These are phyloP conservation scores for Spongispora temasekensis DNA, from an alignment of 1,284 basidiomycete species.

Conservation along the genomic window DNA sequence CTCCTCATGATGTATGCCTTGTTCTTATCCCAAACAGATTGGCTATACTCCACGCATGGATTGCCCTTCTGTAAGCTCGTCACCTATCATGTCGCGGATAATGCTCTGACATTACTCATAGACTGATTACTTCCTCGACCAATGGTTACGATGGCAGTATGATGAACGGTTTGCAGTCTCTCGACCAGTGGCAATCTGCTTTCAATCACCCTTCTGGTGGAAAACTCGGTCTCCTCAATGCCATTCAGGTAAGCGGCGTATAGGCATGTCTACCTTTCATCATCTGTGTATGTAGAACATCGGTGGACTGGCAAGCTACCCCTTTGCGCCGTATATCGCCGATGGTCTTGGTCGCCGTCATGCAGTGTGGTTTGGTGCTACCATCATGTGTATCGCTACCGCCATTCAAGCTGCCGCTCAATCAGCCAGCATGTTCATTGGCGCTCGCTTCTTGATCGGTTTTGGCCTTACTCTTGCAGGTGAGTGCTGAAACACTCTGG, in stretches of 20 bases:
- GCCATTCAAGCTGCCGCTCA: slow-evolving; percentile 70
- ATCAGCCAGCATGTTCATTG: slow-evolving; percentile 80
- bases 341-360: slow-evolving; percentile 66
- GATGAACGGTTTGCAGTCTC: slow-evolving; percentile 76
- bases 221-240: slow-evolving; percentile 71
- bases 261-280: background rate
- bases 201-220: slow-evolving; percentile 53
- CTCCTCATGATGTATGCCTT: background rate
- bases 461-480: slow-evolving; percentile 76
- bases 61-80: slow-evolving; percentile 57
- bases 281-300: slow-evolving; percentile 50
- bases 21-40: slow-evolving; percentile 42
- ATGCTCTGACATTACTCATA: slow-evolving; percentile 22
- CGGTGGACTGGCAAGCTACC: slow-evolving; percentile 63
- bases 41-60: slow-evolving; percentile 66
- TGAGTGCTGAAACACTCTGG: slow-evolving; percentile 21
- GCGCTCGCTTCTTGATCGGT: slow-evolving; percentile 77
- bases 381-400: slow-evolving; percentile 66
- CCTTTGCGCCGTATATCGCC: slow-evolving; percentile 69
- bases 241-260: slow-evolving; percentile 57
- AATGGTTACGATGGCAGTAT: slow-evolving; percentile 78
- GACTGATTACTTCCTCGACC: slow-evolving; percentile 75
- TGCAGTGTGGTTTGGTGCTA: slow-evolving; percentile 62
- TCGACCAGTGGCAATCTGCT: slow-evolving; percentile 59
- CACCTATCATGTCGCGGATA: background rate